Percentiles rank a stretch among this genome's conserved stretches.
Evolutionary conservation across 306 rosid genomes (phyloP).

Genomic region (Cyamopsis tetragonoloba): DNA sequence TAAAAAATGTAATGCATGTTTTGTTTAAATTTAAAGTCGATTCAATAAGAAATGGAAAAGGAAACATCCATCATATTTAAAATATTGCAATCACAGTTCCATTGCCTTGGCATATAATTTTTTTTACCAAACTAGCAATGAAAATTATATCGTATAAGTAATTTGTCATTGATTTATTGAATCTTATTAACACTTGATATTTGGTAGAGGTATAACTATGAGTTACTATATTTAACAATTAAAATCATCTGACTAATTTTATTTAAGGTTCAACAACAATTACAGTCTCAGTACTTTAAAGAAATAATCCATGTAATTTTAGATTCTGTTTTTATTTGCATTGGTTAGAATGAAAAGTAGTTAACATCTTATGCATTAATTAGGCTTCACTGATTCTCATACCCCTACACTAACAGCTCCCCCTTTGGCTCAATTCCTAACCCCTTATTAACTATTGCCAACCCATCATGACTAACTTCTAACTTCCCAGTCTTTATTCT

Average conservation of each 20-base stretch:
- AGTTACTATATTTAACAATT: no score
- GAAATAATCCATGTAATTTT: background rate
- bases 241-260: no score
- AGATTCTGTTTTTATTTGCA: background rate
- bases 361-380: background rate
- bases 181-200: no score
- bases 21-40: background rate
- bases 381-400: background rate
- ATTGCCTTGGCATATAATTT: background rate
- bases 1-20: background rate
- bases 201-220: no score
- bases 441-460: no score
- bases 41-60: slow-evolving; percentile 2
- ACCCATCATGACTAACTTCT: no score
- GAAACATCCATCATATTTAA: background rate
- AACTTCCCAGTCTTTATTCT: no score
- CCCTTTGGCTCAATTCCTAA: no score
- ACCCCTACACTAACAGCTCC: no score
- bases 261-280: background rate
- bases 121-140: background rate
- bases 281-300: no score
- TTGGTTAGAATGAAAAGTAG: background rate
- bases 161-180: no score
- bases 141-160: background rate
- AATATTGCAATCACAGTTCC: background rate